Percentiles rank a stretch among this genome's conserved stretches.
Conservation (phyloP, 2,329 filamentous ascomycete genomes). For the Byssoonygena ceratinophila region DNA sequence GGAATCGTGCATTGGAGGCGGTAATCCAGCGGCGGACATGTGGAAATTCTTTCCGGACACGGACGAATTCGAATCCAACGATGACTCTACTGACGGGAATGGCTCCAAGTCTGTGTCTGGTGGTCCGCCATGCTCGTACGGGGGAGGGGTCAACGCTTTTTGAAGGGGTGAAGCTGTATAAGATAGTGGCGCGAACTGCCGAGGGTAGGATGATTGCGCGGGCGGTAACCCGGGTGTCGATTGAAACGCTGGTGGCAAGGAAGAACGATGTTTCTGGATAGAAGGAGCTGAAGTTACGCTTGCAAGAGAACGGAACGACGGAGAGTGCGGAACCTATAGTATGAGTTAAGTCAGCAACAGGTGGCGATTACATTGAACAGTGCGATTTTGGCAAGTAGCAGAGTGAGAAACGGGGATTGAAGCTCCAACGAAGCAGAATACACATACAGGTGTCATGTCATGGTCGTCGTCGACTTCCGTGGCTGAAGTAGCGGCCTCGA, state of each 20-base stretch:
- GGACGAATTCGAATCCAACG: conserved; percentile 45
- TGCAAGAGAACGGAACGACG: conserved; percentile 32
- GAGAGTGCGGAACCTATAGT: conserved; percentile 31
- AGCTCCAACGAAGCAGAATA: neutral
- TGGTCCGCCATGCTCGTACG: conserved; percentile 45
- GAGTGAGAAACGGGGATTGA: no score
- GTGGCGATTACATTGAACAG: neutral
- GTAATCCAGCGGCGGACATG: conserved; percentile 54
- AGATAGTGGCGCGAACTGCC: conserved; percentile 36
- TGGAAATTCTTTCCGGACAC: conserved; percentile 57
- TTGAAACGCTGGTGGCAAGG: conserved; percentile 52
- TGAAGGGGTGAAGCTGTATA: conserved; percentile 88
- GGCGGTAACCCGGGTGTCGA: conserved; percentile 35
- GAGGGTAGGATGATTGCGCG: conserved; percentile 26
- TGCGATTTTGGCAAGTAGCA: no score
- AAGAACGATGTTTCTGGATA: conserved; percentile 44
- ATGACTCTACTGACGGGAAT: conserved; percentile 82
- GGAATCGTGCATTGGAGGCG: conserved; percentile 58
- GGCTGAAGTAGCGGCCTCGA: conserved; percentile 85
- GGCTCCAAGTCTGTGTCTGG: conserved; percentile 56
- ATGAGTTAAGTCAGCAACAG: neutral
- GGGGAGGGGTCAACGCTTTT: conserved; percentile 77
- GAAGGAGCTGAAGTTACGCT: conserved; percentile 32
- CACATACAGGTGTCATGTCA: conserved; percentile 74
- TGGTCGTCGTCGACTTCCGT: conserved; percentile 79